Conservation (phyloP, 1,139 yeast genomes). For the Taiozyma sp. region DNA sequence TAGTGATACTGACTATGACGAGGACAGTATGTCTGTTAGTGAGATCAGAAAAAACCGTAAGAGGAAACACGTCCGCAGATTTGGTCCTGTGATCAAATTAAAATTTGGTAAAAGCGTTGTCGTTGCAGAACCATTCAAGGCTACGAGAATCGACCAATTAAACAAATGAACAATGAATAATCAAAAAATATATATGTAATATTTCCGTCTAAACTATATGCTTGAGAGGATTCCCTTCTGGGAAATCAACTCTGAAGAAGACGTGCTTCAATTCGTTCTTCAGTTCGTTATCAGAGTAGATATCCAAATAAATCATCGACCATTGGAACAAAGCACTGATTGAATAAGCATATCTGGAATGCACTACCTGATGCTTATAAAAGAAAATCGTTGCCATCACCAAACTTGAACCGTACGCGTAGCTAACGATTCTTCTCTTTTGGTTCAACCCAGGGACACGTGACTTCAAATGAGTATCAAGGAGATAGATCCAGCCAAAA, state of each 20-base stretch:
- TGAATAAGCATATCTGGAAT: conserved; percentile 9
- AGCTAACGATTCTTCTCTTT: conserved; percentile 1
- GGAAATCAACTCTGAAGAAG: conserved; percentile 2
- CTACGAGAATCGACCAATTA: conserved; percentile 14
- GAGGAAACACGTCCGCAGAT: conserved; percentile 7
- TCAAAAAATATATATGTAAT: neutral
- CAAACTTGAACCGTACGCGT: conserved; percentile 1
- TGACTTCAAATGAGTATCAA: conserved; percentile 1
- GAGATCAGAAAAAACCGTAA: conserved; percentile 15
- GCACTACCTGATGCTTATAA: conserved; percentile 15
- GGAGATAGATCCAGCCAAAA: conserved; percentile 8
- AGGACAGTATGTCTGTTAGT: conserved; percentile 12
- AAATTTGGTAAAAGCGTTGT: conserved; percentile 16
- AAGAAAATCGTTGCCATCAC: conserved; percentile 4
- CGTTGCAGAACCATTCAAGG: conserved; percentile 21
- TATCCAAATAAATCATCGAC: conserved; percentile 8
- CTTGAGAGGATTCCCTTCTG: conserved; percentile 2
- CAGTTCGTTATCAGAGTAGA: conserved; percentile 8
- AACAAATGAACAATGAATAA: neutral
- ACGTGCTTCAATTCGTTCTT: conserved; percentile 6
- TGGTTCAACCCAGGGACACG: neutral
- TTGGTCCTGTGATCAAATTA: conserved; percentile 21
- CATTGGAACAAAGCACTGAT: conserved; percentile 15
- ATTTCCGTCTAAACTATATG: neutral
- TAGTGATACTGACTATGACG: conserved; percentile 24